phyloP scores from a whole-genome alignment of 768 basidiomycete genomes.

The Mycena alexandri region DNA sequence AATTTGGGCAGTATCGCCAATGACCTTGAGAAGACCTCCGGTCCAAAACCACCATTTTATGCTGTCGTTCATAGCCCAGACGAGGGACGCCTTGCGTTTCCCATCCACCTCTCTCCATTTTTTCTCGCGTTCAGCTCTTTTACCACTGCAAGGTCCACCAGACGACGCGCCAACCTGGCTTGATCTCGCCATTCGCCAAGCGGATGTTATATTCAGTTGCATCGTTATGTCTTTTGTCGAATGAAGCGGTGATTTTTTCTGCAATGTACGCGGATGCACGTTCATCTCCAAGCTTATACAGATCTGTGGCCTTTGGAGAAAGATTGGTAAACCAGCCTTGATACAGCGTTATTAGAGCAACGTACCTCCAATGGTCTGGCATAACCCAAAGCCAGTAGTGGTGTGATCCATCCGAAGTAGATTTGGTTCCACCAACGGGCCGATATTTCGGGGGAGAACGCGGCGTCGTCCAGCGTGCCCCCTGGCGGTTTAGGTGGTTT shows the following conservation, averaged over 20 bases:
- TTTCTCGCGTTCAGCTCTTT: conserved; percentile 67
- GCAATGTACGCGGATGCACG: conserved; percentile 73
- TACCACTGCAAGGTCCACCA: conserved; percentile 74
- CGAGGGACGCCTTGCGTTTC: conserved; percentile 70
- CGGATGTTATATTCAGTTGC: conserved; percentile 80
- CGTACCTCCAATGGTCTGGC: conserved; percentile 75
- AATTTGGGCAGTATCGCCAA: conserved; percentile 80
- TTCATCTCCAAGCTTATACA: conserved; percentile 81
- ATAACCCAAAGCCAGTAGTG: conserved; percentile 80
- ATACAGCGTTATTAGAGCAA: too few relatives aligned
- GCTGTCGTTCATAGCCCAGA: conserved; percentile 80
- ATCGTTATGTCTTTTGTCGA: conserved; percentile 64
- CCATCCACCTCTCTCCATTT: conserved; percentile 76
- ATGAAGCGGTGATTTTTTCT: conserved; percentile 72
- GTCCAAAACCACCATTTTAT: conserved; percentile 86
- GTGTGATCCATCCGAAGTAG: conserved; percentile 83
- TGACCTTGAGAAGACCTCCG: conserved; percentile 67
- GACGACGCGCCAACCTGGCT: conserved; percentile 62
- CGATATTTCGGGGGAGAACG: conserved; percentile 72
- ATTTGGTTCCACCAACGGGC: conserved; percentile 71
- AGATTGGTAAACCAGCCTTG: too few relatives aligned
- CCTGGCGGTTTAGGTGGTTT: conserved; percentile 60
- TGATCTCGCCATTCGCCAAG: conserved; percentile 74
- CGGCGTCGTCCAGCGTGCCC: conserved; percentile 69
- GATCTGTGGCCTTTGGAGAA: conserved; percentile 63